phyloP scores from a whole-genome alignment of 768 basidiomycete species.

The Tephrocybe sp. region DNA sequence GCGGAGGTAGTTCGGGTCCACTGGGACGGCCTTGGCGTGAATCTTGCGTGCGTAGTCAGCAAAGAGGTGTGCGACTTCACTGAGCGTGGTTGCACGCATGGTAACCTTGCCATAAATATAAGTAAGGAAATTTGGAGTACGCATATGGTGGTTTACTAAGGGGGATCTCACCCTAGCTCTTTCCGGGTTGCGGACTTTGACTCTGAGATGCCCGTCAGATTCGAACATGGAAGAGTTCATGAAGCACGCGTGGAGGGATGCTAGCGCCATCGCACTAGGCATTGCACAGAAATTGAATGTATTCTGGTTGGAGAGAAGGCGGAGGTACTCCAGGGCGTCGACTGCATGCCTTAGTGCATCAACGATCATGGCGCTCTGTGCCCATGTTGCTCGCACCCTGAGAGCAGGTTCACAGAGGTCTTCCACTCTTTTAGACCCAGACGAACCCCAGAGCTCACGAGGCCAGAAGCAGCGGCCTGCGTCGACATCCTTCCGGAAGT shows the following conservation, averaged over 20 bases:
- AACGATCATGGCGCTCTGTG: conserved; percentile 85
- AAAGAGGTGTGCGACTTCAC: conserved; percentile 89
- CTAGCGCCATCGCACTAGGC: conserved; percentile 93
- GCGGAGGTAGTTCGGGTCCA: conserved; percentile 84
- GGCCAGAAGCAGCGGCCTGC: conserved; percentile 93
- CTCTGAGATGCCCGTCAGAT: conserved; percentile 90
- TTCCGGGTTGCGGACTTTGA: conserved; percentile 92
- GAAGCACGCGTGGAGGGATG: conserved; percentile 87
- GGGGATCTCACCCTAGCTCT: conserved; percentile 66
- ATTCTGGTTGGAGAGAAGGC: conserved; percentile 81
- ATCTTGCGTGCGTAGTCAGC: conserved; percentile 77
- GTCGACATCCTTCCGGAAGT: conserved; percentile 88
- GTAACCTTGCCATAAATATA: conserved; percentile 61
- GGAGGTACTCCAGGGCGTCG: conserved; percentile 87
- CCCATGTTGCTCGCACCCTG: conserved; percentile 72
- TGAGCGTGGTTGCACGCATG: conserved; percentile 86
- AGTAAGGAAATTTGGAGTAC: too few species aligned
- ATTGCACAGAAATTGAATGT: conserved; percentile 96
- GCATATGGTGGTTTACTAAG: too few species aligned
- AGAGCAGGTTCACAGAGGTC: conserved; percentile 62
- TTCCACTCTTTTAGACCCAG: conserved; percentile 69
- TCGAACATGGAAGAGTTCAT: conserved; percentile 88
- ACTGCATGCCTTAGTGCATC: conserved; percentile 83
- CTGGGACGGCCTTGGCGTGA: conserved; percentile 72
- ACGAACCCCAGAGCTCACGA: conserved; percentile 80